Conservation (phyloP, 371 early-diverging fungal species). For the Funneliformis caledonium region DNA sequence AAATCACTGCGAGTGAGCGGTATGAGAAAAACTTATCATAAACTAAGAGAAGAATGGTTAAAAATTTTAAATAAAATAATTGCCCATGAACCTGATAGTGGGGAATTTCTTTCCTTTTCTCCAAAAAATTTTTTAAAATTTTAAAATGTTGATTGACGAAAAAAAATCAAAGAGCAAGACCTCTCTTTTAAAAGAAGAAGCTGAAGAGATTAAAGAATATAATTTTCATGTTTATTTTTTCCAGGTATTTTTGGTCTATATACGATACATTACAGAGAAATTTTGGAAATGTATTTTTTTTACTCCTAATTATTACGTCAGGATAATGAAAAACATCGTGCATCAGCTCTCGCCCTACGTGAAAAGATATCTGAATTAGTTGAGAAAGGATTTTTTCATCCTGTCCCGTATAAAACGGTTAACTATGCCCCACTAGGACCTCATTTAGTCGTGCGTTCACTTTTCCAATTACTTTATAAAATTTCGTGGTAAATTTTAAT, state of each 20-base stretch:
- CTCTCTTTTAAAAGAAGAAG: conserved; percentile 10
- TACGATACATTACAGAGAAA: background rate
- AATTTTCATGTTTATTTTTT: conserved; percentile 68
- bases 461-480: background rate
- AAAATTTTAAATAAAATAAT: background rate
- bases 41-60: conserved; percentile 17
- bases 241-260: conserved; percentile 36
- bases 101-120: no score
- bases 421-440: conserved; percentile 53
- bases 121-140: background rate
- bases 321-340: conserved; percentile 46
- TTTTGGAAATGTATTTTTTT: background rate
- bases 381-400: conserved; percentile 53
- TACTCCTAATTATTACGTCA: background rate
- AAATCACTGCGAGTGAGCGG: background rate
- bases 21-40: conserved; percentile 1
- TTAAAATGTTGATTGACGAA: background rate
- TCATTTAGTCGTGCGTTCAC: conserved; percentile 43
- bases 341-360: conserved; percentile 51
- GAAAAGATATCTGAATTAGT: conserved; percentile 51
- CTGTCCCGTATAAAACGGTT: conserved; percentile 50
- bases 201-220: conserved; percentile 60
- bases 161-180: background rate
- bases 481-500: no score
- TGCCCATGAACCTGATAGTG: background rate